These are phyloP conservation scores for Cladosporium sp. DNA, from an alignment of 2,329 filamentous ascomycete species.

Conservation along the genomic window DNA sequence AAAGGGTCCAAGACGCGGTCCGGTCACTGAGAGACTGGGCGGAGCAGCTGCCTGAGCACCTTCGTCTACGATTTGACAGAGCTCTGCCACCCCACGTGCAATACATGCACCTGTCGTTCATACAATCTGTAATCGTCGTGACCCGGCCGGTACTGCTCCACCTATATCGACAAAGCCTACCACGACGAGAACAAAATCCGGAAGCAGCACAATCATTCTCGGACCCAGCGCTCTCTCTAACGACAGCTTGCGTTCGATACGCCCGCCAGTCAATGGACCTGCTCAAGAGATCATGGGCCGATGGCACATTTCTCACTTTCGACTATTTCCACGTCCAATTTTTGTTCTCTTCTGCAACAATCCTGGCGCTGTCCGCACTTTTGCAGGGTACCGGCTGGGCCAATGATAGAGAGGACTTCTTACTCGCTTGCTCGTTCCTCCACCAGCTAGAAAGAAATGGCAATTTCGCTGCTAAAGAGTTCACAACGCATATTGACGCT, in stretches of 20 bases:
- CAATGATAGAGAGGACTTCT: constrained; percentile 39
- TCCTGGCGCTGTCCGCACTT: constrained; percentile 43
- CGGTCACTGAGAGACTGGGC: constrained; percentile 37
- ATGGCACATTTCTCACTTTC: constrained; percentile 45
- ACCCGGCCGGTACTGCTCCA: constrained; percentile 34
- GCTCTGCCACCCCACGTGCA: constrained; percentile 16
- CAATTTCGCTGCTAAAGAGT: constrained; percentile 41
- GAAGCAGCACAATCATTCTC: constrained; percentile 9
- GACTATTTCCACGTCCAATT: constrained; percentile 48
- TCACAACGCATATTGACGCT: constrained; percentile 39
- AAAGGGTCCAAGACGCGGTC: constrained; percentile 35
- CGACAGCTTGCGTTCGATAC: constrained; percentile 44
- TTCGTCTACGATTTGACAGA: constrained; percentile 30
- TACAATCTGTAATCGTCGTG: constrained; percentile 32
- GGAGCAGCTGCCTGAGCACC: constrained; percentile 30
- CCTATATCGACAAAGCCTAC: constrained; percentile 20
- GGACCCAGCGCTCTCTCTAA: constrained; percentile 35
- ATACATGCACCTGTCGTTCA: constrained; percentile 35
- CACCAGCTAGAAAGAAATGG: constrained; percentile 38
- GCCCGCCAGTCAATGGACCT: constrained; percentile 43
- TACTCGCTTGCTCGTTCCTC: constrained; percentile 37
- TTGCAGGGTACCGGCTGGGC: constrained; percentile 28
- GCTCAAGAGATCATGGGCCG: constrained; percentile 44
- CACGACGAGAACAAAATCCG: not conserved
- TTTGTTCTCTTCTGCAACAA: constrained; percentile 44